These are phyloP conservation scores for Malus fusca DNA, from an alignment of 306 rosid species.

Conservation along the genomic window DNA sequence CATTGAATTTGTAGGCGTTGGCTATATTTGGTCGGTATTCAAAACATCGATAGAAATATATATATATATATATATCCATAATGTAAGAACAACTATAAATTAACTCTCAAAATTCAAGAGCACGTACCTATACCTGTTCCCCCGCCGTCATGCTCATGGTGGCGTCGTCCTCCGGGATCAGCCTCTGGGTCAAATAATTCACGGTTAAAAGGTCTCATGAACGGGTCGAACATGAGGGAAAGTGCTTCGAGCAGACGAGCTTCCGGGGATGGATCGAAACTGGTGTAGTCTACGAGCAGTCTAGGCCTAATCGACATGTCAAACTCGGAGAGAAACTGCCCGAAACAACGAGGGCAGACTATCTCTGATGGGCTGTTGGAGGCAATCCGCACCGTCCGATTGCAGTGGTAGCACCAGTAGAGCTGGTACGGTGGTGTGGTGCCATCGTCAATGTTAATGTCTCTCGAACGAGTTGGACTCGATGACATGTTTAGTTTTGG, in stretches of 20 bases:
- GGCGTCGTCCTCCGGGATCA: background rate
- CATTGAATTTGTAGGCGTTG: background rate
- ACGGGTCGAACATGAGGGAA: constrained; percentile 57
- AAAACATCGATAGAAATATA: background rate
- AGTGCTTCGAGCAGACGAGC: constrained; percentile 78
- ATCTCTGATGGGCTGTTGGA: constrained; percentile 23
- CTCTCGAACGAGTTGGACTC: constrained; percentile 39
- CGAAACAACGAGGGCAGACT: constrained; percentile 69
- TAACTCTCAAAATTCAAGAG: background rate
- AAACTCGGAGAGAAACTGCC: constrained; percentile 53
- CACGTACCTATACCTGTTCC: background rate
- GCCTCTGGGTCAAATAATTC: constrained; percentile 1
- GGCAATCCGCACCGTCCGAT: constrained; percentile 38
- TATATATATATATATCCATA: background rate
- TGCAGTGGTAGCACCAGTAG: constrained; percentile 81
- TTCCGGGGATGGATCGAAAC: constrained; percentile 48
- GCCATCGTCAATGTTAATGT: background rate
- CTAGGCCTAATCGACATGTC: constrained; percentile 35
- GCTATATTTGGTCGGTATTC: background rate
- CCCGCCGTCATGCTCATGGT: background rate
- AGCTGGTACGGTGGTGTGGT: constrained; percentile 25
- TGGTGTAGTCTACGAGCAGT: constrained; percentile 25
- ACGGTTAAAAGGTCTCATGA: constrained; percentile 20
- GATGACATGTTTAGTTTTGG: constrained; percentile 33
- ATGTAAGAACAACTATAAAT: background rate